Conservation (phyloP, 352 stramenopile genomes). For the Globisporangium uncinulatum region DNA sequence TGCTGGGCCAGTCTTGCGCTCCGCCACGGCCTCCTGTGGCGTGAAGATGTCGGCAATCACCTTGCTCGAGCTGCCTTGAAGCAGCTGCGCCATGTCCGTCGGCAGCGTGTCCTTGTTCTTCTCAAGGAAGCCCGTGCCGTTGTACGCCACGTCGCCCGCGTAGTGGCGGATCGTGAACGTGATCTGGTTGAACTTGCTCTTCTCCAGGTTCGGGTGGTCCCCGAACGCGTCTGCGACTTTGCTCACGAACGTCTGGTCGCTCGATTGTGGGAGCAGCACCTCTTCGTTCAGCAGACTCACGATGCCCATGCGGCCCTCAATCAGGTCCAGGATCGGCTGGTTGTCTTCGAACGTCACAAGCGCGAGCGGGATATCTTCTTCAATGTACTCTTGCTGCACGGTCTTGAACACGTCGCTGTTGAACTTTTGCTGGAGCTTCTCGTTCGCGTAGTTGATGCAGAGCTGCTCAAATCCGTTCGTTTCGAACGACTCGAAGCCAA, state of each 20-base stretch:
- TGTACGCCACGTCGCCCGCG: constrained; percentile 79
- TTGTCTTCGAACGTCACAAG: constrained; percentile 91
- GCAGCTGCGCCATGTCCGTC: constrained; percentile 70
- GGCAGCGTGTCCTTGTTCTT: constrained; percentile 87
- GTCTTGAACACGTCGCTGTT: constrained; percentile 94
- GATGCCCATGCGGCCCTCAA: constrained; percentile 87
- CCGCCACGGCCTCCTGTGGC: constrained; percentile 16
- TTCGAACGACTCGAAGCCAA: constrained; percentile 94
- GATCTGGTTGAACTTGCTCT: constrained; percentile 81
- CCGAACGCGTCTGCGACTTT: constrained; percentile 77
- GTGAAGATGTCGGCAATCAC: constrained; percentile 74
- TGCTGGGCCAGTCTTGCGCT: constrained; percentile 15
- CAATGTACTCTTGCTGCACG: constrained; percentile 93
- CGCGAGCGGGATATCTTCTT: constrained; percentile 86
- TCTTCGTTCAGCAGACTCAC: constrained; percentile 94
- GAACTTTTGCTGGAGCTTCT: constrained; percentile 90
- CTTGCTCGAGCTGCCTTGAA: constrained; percentile 50
- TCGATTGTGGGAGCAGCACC: constrained; percentile 85
- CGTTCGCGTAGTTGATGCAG: constrained; percentile 96
- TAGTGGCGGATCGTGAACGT: constrained; percentile 82
- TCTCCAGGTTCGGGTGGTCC: constrained; percentile 79
- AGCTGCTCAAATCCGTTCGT: constrained; percentile 87
- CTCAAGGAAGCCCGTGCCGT: constrained; percentile 63
- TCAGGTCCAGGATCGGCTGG: constrained; percentile 86
- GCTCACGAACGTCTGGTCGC: constrained; percentile 76